Conservation (phyloP, 306 rosid genomes). For the Dicorynia guianensis region DNA sequence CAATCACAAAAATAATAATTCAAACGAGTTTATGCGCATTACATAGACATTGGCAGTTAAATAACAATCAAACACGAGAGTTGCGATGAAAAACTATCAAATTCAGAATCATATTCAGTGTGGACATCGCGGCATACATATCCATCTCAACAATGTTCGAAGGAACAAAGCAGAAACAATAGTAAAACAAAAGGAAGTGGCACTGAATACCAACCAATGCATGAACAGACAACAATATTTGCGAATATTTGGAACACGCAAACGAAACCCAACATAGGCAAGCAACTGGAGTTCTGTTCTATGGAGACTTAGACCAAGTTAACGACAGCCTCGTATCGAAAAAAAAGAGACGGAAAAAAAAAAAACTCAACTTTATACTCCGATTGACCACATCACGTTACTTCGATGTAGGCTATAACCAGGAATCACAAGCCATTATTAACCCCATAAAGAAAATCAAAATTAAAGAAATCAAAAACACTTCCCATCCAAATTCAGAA, state of each 20-base stretch:
- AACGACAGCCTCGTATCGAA: constrained; percentile 8
- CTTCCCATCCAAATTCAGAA: constrained; percentile 6
- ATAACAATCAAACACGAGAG: neutral
- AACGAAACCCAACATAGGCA: constrained; percentile 26
- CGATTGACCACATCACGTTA: constrained; percentile 8
- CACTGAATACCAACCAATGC: constrained; percentile 33
- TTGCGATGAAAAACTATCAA: neutral
- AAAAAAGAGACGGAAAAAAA: constrained; percentile 16
- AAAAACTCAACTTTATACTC: constrained; percentile 30
- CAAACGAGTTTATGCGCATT: neutral
- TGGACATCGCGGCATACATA: neutral
- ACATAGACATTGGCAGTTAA: neutral
- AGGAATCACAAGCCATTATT: neutral
- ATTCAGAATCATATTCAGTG: neutral
- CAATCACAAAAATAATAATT: constrained; percentile 11
- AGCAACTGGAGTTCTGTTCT: neutral
- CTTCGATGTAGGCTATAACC: constrained; percentile 10
- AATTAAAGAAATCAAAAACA: neutral
- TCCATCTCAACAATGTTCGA: no score
- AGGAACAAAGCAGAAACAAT: no score
- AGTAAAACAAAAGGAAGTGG: neutral
- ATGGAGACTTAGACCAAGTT: no score
- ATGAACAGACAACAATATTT: constrained; percentile 12
- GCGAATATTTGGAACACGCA: constrained; percentile 25
- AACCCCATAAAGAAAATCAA: constrained; percentile 10